Evolutionary conservation across 1,284 basidiomycete species (phyloP).

Genomic region (Boletus hoseneyae): DNA sequence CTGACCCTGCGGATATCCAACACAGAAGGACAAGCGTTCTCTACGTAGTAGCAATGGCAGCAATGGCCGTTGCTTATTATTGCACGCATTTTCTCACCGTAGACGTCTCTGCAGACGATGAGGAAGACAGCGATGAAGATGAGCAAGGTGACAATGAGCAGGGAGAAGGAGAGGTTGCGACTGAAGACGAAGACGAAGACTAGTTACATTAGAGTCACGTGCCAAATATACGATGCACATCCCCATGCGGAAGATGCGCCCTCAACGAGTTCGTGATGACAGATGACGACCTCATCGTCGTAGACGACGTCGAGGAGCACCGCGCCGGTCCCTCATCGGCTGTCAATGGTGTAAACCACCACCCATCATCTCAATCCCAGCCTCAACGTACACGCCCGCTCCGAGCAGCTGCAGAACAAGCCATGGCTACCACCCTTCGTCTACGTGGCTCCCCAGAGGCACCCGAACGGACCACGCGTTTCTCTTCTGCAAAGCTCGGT

Average conservation of each 20-base stretch:
- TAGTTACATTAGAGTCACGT: constrained; percentile 7
- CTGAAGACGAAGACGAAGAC: constrained; percentile 15
- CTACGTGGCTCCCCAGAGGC: constrained; percentile 40
- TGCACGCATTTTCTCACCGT: not conserved
- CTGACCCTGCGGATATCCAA: constrained; percentile 33
- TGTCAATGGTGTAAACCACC: constrained; percentile 24
- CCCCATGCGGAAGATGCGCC: constrained; percentile 1
- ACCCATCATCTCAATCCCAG: not conserved
- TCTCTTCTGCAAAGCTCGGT: constrained; percentile 37
- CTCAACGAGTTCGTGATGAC: constrained; percentile 24
- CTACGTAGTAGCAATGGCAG: constrained; percentile 33
- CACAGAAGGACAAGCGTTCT: constrained; percentile 36
- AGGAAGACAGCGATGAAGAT: not conserved
- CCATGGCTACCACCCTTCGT: constrained; percentile 39
- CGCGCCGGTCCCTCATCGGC: constrained; percentile 26
- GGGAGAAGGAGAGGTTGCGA: constrained; percentile 1
- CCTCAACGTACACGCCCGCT: constrained; percentile 29
- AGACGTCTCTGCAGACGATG: not conserved
- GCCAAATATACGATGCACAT: too few species aligned
- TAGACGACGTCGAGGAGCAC: constrained; percentile 52
- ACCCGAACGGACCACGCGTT: constrained; percentile 49
- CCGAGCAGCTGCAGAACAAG: constrained; percentile 37
- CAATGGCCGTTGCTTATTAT: constrained; percentile 3
- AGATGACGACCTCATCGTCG: constrained; percentile 65
- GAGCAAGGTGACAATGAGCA: constrained; percentile 13